Evolutionary conservation across 495 filamentous ascomycete genomes (phyloP).

Genomic region (Podospora bellae-mahoneyi): DNA sequence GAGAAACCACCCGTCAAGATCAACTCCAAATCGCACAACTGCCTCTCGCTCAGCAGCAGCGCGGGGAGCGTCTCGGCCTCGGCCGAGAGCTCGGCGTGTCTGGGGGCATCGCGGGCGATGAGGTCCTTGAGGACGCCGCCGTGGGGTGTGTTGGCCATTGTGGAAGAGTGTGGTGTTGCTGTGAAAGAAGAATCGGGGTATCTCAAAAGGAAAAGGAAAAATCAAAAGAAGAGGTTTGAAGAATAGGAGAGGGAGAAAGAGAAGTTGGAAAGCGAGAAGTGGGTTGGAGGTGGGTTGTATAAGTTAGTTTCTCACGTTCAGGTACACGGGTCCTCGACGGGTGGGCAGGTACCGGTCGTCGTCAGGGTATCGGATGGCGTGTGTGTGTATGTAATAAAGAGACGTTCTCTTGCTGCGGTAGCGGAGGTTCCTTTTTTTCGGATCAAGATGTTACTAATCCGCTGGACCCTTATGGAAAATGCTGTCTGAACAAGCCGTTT

Average conservation of each 20-base stretch:
- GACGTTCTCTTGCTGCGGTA: neutral
- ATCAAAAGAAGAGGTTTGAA: too few relatives aligned
- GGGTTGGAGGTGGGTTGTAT: neutral
- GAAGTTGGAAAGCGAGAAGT: neutral
- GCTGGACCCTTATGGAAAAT: neutral
- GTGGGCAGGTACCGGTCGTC: neutral
- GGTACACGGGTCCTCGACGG: neutral
- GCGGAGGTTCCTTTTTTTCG: neutral
- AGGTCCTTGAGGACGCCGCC: conserved; percentile 97
- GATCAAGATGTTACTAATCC: neutral
- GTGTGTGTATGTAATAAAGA: neutral
- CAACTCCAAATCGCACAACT: conserved; percentile 95
- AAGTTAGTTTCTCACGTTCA: neutral
- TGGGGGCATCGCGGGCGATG: conserved; percentile 79
- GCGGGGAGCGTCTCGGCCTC: conserved; percentile 88
- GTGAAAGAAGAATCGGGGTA: neutral
- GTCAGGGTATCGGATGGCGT: neutral
- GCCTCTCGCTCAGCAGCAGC: conserved; percentile 81
- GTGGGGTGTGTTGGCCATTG: conserved; percentile 75
- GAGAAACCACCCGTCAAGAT: conserved; percentile 96
- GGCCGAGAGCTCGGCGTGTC: conserved; percentile 66
- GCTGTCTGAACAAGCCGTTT: neutral
- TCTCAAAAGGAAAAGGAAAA: neutral
- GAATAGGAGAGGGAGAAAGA: neutral
- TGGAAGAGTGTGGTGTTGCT: conserved; percentile 12